These are phyloP conservation scores for Ophiocordyceps sinensis DNA, from an alignment of 2,329 filamentous ascomycete genomes.

Conservation along the genomic window DNA sequence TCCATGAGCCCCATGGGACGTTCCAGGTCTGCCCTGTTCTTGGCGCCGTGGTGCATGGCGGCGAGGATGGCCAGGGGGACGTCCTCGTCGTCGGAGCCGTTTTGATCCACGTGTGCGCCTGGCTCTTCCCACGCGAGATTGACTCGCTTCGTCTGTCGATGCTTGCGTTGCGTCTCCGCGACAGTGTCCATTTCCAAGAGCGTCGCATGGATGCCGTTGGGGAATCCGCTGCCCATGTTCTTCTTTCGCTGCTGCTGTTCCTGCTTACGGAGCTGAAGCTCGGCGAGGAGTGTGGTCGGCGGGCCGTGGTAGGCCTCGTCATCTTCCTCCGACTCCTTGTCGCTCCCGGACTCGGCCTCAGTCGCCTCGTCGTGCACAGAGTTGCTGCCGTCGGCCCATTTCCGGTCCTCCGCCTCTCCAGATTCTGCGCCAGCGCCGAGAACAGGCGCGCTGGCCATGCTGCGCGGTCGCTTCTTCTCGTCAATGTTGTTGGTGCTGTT, in stretches of 20 bases:
- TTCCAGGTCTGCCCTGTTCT: slow-evolving; percentile 39
- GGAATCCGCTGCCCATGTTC: slow-evolving; percentile 43
- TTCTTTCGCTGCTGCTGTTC: slow-evolving; percentile 67
- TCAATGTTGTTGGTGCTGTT: slow-evolving; percentile 15
- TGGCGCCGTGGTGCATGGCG: slow-evolving; percentile 37
- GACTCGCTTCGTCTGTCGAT: slow-evolving; percentile 60
- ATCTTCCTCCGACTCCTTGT: slow-evolving; percentile 27
- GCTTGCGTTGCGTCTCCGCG: slow-evolving; percentile 66
- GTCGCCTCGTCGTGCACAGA: not conserved
- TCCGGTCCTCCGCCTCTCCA: not conserved
- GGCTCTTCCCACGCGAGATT: slow-evolving; percentile 84
- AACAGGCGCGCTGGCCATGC: slow-evolving; percentile 6
- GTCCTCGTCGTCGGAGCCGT: slow-evolving; percentile 58
- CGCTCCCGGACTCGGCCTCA: slow-evolving; percentile 16
- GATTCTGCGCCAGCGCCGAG: slow-evolving; percentile 13
- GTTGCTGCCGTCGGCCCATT: slow-evolving; percentile 1
- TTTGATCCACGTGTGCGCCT: slow-evolving; percentile 26
- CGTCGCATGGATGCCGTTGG: slow-evolving; percentile 79
- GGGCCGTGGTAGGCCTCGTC: slow-evolving; percentile 47
- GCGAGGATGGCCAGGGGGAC: slow-evolving; percentile 75
- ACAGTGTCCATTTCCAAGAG: slow-evolving; percentile 83
- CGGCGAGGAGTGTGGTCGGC: slow-evolving; percentile 82
- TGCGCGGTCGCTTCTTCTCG: slow-evolving; percentile 11
- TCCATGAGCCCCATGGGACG: slow-evolving; percentile 64
- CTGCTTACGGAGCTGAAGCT: slow-evolving; percentile 80